Evolutionary conservation across 441 rosid genomes (phyloP), one percentile per base, ranked within the genome.

Genomic region (Theobroma grandiflorum): DNA sequence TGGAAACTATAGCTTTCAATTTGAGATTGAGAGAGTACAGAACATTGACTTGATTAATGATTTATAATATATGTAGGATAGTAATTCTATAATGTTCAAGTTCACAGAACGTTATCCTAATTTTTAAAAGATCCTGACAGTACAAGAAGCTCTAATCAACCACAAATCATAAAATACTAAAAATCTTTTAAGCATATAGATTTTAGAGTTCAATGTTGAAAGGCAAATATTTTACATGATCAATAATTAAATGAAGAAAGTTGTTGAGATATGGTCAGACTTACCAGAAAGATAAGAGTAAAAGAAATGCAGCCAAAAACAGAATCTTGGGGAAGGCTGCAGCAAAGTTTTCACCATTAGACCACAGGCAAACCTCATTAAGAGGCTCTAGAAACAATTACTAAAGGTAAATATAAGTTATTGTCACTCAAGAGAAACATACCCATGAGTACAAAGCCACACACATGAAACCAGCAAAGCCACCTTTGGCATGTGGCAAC

Each of bases 371-470:
- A 3, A 55, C 55, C 33, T 11, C n/a, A 20, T 20, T 38, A 9
- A 55, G n/a, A 15, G 35, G 80, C 75, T 53, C 72, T 43, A 75
- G 47, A 66, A 49, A 49, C 58, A 58, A 68, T 37, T 20, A 59
- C 63, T 38, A 73, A 55, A 72, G 6, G 47, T 37, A 53, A 18
- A 55, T n/a, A 55, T n/a, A 55, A 72, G 47, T 53, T 53, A 1
- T 18, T 6, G 68, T 35, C 62, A 53, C 43, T 52, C 18, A 12
- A 37, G 64, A 53, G 62, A 72, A 72, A 73, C 86, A 72, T 90
- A 92, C 96, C 94, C 92, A 89, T 87, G 80, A 89, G 82, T 78
- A 92, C 85, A 84, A 92, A 90, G 73, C 94, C 93, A 78, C 93
- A 90, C 65, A 83, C 81, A 72, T 82, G 69, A 18, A 88, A 88